Conservation (phyloP, 495 filamentous ascomycete species). For the Apodospora peruviana region DNA sequence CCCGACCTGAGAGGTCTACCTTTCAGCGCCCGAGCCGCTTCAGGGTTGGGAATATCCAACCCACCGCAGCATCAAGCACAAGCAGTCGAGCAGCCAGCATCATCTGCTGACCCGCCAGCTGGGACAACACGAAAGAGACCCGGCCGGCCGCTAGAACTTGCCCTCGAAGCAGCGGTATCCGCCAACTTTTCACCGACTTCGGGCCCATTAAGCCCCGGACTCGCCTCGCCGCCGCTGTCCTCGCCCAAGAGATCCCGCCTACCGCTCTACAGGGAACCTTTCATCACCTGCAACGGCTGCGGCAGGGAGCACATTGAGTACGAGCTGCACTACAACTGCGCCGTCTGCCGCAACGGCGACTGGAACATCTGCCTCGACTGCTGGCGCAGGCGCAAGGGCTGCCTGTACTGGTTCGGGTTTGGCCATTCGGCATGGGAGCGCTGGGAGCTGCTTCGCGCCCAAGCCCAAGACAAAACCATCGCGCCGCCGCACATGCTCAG, state of each 20-base stretch:
- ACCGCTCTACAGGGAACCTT: slow-evolving; percentile 60
- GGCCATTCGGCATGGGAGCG: slow-evolving; percentile 53
- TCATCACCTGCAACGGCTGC: slow-evolving; percentile 66
- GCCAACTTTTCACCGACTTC: slow-evolving; percentile 12
- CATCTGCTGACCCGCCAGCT: not conserved
- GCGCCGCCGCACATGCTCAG: slow-evolving; percentile 60
- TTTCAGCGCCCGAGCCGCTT: slow-evolving; percentile 19
- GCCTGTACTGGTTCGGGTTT: slow-evolving; percentile 75
- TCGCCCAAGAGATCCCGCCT: slow-evolving; percentile 26
- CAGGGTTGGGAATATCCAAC: slow-evolving; percentile 13
- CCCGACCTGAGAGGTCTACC: slow-evolving; percentile 10
- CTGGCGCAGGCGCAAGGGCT: slow-evolving; percentile 68
- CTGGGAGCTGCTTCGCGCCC: slow-evolving; percentile 41
- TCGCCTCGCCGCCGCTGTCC: slow-evolving; percentile 10
- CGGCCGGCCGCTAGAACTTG: slow-evolving; percentile 8
- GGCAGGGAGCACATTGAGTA: slow-evolving; percentile 65
- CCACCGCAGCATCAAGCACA: slow-evolving; percentile 3
- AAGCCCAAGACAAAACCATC: slow-evolving; percentile 20
- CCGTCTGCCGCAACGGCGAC: slow-evolving; percentile 57
- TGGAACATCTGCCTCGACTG: slow-evolving; percentile 76
- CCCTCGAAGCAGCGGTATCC: slow-evolving; percentile 4
- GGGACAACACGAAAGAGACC: not conserved
- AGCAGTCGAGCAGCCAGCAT: not conserved
- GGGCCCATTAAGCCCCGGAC: slow-evolving; percentile 10
- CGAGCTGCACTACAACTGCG: slow-evolving; percentile 73